Conservation (phyloP, 352 stramenopile genomes). For the Pythium vanterpoolii region DNA sequence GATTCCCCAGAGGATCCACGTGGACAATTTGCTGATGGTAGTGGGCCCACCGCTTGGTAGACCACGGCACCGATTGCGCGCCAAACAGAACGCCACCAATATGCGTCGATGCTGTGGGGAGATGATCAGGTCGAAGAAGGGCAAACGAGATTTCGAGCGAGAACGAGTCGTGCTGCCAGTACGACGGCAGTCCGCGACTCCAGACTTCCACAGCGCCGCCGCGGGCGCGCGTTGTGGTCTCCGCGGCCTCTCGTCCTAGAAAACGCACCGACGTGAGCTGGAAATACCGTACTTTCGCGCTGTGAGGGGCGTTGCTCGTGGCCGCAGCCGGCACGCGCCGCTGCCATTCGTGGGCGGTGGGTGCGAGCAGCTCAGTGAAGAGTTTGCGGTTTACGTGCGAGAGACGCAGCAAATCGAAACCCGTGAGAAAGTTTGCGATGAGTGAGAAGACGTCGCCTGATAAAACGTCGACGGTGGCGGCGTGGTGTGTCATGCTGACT, state of each 20-base stretch:
- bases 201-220: neutral
- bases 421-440: constrained; percentile 21
- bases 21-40: constrained; percentile 37
- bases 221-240: neutral
- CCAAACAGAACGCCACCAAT: constrained; percentile 32
- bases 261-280: neutral
- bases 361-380: neutral
- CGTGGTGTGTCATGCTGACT: neutral
- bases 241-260: neutral
- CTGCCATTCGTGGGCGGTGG: neutral
- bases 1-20: constrained; percentile 27
- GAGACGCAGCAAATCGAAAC: constrained; percentile 27
- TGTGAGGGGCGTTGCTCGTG: neutral
- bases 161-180: neutral
- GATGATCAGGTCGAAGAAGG: neutral
- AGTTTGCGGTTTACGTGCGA: constrained; percentile 23
- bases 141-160: constrained; percentile 3
- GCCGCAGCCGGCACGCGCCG: neutral
- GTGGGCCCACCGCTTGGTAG: constrained; percentile 20
- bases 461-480: constrained; percentile 13
- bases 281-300: constrained; percentile 2
- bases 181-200: neutral
- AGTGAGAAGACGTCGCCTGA: constrained; percentile 24
- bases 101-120: neutral
- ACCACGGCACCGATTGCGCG: constrained; percentile 29